Evolutionary conservation across 192 early-diverging fungal genomes (phyloP).

Genomic region (Rhizophagus prolifer): DNA sequence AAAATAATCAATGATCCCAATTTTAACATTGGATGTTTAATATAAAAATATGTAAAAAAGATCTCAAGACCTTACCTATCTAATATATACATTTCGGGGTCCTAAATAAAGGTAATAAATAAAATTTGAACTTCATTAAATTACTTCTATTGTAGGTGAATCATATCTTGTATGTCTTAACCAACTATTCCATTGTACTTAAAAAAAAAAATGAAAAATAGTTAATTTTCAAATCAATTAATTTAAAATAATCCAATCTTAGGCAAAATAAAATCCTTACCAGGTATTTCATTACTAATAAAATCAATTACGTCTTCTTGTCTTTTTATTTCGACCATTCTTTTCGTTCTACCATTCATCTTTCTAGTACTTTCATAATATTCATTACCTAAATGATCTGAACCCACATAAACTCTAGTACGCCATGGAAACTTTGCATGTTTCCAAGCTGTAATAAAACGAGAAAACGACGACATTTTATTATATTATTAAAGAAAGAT

Average conservation of each 20-base stretch:
- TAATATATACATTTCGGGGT: too few relatives aligned
- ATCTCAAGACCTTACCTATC: too few relatives aligned
- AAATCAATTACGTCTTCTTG: conserved; percentile 5
- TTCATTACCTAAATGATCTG: conserved; percentile 23
- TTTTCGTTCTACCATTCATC: conserved; percentile 11
- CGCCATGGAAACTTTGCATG: conserved; percentile 18
- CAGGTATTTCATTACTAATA: conserved; percentile 15
- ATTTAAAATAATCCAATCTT: too few relatives aligned
- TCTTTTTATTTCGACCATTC: conserved; percentile 18
- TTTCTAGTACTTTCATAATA: conserved; percentile 20
- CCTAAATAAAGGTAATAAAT: neutral
- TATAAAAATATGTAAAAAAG: too few relatives aligned
- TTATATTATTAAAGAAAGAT: neutral
- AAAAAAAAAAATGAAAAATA: neutral
- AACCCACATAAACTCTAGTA: conserved; percentile 5
- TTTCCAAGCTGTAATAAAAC: conserved; percentile 1
- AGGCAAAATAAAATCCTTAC: neutral
- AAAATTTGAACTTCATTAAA: neutral
- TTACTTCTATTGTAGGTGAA: conserved; percentile 27
- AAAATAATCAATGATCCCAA: neutral
- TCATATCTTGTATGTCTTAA: conserved; percentile 28
- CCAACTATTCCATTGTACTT: conserved; percentile 32
- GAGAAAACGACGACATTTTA: neutral
- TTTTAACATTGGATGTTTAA: too few relatives aligned
- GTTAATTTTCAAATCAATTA: neutral